phyloP scores from a whole-genome alignment of 2,329 filamentous ascomycete species.

The Diaporthe australafricana region DNA sequence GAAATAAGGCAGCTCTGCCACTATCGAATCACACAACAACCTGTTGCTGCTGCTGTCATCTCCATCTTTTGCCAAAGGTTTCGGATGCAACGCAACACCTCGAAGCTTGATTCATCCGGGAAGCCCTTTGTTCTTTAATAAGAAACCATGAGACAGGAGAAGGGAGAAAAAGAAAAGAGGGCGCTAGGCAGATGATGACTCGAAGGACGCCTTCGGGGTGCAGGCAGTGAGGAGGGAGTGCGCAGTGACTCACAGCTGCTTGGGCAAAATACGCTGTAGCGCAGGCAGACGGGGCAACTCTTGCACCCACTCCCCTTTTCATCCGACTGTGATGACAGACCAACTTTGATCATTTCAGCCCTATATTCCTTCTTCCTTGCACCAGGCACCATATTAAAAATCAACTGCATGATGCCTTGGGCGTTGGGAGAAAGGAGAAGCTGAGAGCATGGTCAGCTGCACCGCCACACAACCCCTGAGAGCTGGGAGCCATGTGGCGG shows the following conservation, averaged over 20 bases:
- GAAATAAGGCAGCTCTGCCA: neutral
- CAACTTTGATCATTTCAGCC: neutral
- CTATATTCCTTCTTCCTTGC: neutral
- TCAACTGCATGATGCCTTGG: constrained; percentile 10
- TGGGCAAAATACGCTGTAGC: constrained; percentile 12
- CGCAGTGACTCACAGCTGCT: constrained; percentile 12
- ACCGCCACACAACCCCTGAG: neutral
- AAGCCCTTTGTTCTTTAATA: constrained; percentile 28
- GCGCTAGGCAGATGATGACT: constrained; percentile 21
- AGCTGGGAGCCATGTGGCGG: neutral
- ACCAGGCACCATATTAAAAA: neutral
- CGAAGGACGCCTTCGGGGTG: constrained; percentile 5
- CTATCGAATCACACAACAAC: neutral
- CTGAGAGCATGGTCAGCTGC: constrained; percentile 1
- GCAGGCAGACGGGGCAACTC: neutral
- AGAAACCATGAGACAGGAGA: constrained; percentile 6
- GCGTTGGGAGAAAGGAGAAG: neutral
- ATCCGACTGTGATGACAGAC: neutral
- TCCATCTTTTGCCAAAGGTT: neutral
- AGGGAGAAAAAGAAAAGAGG: too few species aligned
- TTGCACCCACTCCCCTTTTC: neutral
- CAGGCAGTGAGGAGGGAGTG: constrained; percentile 1
- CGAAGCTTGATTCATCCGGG: constrained; percentile 17
- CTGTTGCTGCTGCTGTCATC: neutral
- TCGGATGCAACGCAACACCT: constrained; percentile 25